Percentiles rank a stretch among this genome's conserved stretches.
Conservation (phyloP, 176 grass and related monocot genomes). For the Carex scoparia region DNA sequence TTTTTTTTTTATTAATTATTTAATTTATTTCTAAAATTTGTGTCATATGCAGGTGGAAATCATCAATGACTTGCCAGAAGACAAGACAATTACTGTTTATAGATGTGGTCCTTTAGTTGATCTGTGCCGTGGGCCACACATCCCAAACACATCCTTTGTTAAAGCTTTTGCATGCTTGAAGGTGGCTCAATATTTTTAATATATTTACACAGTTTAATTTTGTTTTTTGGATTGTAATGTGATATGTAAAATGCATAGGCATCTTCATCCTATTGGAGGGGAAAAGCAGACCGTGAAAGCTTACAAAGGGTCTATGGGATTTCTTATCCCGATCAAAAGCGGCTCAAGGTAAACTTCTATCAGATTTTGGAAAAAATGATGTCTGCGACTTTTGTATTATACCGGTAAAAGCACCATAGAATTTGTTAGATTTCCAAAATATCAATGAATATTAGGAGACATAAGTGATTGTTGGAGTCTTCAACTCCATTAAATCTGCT, state of each 20-base stretch:
- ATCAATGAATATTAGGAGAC: too few relatives aligned
- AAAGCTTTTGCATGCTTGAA: conserved; percentile 96
- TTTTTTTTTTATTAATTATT: not conserved
- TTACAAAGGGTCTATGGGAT: conserved; percentile 98
- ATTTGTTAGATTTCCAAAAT: too few relatives aligned
- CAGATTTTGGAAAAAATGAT: too few relatives aligned
- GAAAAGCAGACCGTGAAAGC: conserved; percentile 90
- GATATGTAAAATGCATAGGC: conserved; percentile 44
- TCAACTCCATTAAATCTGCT: too few relatives aligned
- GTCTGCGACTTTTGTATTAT: too few relatives aligned
- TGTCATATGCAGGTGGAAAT: conserved; percentile 75
- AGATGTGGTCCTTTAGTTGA: conserved; percentile 94
- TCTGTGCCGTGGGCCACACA: conserved; percentile 97
- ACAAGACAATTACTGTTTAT: conserved; percentile 99
- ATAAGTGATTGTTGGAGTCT: too few relatives aligned
- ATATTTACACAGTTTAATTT: conserved; percentile 16
- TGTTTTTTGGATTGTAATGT: conserved; percentile 29
- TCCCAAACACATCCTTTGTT: conserved; percentile 90
- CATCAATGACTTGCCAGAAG: conserved; percentile 85
- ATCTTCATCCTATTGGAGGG: conserved; percentile 96
- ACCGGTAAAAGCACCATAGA: too few relatives aligned
- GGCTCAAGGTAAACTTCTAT: conserved; percentile 62
- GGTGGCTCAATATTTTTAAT: conserved; percentile 44
- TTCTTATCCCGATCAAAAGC: conserved; percentile 93
- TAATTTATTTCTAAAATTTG: not conserved